Percentiles rank a stretch among this genome's conserved stretches.
Evolutionary conservation across 23 red algal species (phyloP).

Genomic region (Gracilaria domingensis): DNA sequence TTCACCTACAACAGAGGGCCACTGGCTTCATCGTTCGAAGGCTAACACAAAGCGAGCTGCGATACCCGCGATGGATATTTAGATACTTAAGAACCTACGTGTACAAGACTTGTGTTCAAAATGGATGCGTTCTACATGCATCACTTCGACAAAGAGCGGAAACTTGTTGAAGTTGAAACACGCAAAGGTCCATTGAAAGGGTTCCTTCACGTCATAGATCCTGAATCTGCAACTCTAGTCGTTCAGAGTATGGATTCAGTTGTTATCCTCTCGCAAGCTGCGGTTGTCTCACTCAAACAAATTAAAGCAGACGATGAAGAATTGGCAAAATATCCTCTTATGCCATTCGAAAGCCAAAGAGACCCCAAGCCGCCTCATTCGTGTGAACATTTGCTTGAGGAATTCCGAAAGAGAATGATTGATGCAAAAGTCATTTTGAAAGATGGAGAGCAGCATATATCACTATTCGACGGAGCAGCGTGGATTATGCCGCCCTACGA

Average conservation of each 20-base stretch:
- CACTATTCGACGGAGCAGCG: constrained; percentile 27
- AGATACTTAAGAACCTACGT: no score
- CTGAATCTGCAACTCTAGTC: constrained; percentile 30
- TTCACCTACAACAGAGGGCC: no score
- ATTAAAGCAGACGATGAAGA: background rate
- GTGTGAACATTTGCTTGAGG: background rate
- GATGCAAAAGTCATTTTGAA: constrained; percentile 8
- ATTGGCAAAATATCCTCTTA: background rate
- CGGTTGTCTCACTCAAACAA: background rate
- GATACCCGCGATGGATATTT: no score
- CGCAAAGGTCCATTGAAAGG: background rate
- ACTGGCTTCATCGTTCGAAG: no score
- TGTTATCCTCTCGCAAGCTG: background rate
- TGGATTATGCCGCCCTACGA: constrained; percentile 26
- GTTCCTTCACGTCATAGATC: constrained; percentile 34
- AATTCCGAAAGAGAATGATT: constrained; percentile 10
- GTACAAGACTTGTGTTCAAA: no score
- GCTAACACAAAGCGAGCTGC: no score
- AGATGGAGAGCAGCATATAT: constrained; percentile 11
- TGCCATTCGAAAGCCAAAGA: background rate
- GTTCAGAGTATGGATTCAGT: constrained; percentile 3
- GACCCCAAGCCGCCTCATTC: background rate
- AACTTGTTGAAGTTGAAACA: constrained; percentile 25
- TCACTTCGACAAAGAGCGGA: background rate
- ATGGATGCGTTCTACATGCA: constrained; percentile 1